phyloP scores from a whole-genome alignment of 2,329 filamentous ascomycete genomes.

The Pleoardoris graminearum region DNA sequence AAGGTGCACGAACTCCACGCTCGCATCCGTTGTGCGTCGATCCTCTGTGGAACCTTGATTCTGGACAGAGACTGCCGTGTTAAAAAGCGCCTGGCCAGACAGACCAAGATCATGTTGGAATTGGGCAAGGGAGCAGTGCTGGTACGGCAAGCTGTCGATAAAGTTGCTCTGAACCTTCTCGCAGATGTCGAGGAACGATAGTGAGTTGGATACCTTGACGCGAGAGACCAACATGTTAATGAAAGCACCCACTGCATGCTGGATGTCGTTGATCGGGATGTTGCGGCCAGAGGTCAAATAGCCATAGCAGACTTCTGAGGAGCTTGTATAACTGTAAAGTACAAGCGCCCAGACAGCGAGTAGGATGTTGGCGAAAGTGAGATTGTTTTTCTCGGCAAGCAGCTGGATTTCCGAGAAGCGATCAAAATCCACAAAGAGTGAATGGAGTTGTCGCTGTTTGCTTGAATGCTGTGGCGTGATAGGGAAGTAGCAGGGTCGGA shows the following conservation, averaged over 20 bases:
- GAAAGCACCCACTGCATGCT: constrained; percentile 52
- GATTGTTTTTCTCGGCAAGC: constrained; percentile 30
- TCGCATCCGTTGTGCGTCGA: not conserved
- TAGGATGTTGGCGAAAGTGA: constrained; percentile 40
- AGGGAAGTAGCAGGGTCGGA: constrained; percentile 41
- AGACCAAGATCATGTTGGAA: constrained; percentile 51
- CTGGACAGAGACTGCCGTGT: constrained; percentile 50
- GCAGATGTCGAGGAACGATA: constrained; percentile 26
- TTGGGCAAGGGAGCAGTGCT: constrained; percentile 47
- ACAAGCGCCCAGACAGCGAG: constrained; percentile 39
- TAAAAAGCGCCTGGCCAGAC: constrained; percentile 48
- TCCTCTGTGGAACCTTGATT: constrained; percentile 24
- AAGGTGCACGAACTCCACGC: constrained; percentile 34
- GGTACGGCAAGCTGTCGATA: constrained; percentile 37
- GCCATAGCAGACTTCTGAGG: constrained; percentile 42
- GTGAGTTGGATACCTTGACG: constrained; percentile 17
- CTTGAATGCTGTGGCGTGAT: constrained; percentile 24
- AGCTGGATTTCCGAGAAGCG: constrained; percentile 34
- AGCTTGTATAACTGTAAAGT: constrained; percentile 33
- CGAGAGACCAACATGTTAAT: constrained; percentile 48
- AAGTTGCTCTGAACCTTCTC: constrained; percentile 37
- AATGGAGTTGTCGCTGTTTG: constrained; percentile 31
- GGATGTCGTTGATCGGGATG: constrained; percentile 50
- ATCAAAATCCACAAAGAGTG: constrained; percentile 34
- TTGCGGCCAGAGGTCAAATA: constrained; percentile 48